Evolutionary conservation across 2,329 filamentous ascomycete genomes (phyloP).

Genomic region (Albifimbria verrucaria): DNA sequence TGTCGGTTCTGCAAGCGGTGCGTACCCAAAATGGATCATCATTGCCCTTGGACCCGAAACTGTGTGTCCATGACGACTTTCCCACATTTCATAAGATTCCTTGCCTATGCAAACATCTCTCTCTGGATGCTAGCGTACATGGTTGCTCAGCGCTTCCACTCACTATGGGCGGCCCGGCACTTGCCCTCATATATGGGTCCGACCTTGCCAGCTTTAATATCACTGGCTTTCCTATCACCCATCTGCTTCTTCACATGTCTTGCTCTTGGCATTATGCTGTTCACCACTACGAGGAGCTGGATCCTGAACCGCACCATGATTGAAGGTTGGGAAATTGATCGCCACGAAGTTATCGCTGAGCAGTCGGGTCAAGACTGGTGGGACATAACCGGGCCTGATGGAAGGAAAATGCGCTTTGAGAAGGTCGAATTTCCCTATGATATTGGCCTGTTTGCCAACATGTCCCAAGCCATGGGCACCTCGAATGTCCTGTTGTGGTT

Average conservation of each 20-base stretch:
- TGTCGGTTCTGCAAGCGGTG: slow-evolving; percentile 73
- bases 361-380: slow-evolving; percentile 45
- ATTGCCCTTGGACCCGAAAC: slow-evolving; percentile 82
- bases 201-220: slow-evolving; percentile 51
- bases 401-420: slow-evolving; percentile 46
- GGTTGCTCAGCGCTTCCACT: slow-evolving; percentile 54
- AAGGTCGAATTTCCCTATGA: slow-evolving; percentile 81
- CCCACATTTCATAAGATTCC: slow-evolving; percentile 78
- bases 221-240: slow-evolving; percentile 59
- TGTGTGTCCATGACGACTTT: slow-evolving; percentile 81
- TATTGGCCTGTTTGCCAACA: slow-evolving; percentile 69
- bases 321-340: slow-evolving; percentile 71
- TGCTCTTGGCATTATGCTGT: slow-evolving; percentile 61
- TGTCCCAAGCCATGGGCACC: slow-evolving; percentile 73
- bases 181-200: slow-evolving; percentile 75
- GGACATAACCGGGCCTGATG: slow-evolving; percentile 31
- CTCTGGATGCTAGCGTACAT: slow-evolving; percentile 61
- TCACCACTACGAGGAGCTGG: slow-evolving; percentile 60
- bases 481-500: slow-evolving; percentile 65
- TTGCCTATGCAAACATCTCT: slow-evolving; percentile 64
- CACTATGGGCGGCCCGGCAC: slow-evolving; percentile 62
- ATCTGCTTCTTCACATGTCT: slow-evolving; percentile 58
- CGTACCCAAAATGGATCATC: slow-evolving; percentile 80
- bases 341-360: slow-evolving; percentile 55
- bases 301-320: slow-evolving; percentile 74